Conservation (phyloP, 495 filamentous ascomycete genomes). For the Gamarada debralockiae region DNA sequence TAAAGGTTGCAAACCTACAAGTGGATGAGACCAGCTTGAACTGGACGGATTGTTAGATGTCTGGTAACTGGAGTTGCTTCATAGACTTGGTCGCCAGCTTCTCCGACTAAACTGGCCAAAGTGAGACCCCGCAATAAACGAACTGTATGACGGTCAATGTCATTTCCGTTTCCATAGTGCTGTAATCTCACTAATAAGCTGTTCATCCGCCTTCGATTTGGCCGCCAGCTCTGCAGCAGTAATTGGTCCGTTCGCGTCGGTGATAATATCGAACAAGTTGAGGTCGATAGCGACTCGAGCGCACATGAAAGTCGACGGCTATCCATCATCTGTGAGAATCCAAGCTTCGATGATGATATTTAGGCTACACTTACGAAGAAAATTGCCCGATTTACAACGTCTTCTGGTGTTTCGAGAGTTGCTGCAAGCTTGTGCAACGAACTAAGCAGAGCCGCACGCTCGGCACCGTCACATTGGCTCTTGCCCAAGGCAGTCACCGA, state of each 20-base stretch:
- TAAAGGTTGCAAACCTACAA: background rate
- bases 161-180: conserved; percentile 2
- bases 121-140: no score
- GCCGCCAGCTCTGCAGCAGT: conserved; percentile 17
- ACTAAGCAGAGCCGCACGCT: no score
- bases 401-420: no score
- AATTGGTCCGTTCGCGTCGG: conserved; percentile 6
- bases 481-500: no score
- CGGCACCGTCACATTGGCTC: no score
- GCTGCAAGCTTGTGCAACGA: no score
- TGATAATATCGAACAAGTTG: conserved; percentile 20
- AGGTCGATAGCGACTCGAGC: conserved; percentile 20
- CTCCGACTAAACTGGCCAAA: no score
- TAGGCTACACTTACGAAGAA: conserved; percentile 10
- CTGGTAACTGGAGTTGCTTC: conserved; percentile 6
- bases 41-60: conserved; percentile 2
- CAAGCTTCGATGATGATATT: background rate
- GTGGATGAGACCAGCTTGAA: conserved; percentile 13
- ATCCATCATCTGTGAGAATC: background rate
- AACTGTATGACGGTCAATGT: conserved; percentile 2
- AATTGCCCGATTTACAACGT: background rate
- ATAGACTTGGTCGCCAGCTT: no score
- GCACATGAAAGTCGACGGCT: conserved; percentile 21
- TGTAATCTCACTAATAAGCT: conserved; percentile 15
- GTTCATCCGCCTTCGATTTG: conserved; percentile 11